A percentile compares a stretch with the other conserved stretches of the same genome.
Conservation (phyloP, 2,329 filamentous ascomycete species). For the Alternaria consortialis region DNA sequence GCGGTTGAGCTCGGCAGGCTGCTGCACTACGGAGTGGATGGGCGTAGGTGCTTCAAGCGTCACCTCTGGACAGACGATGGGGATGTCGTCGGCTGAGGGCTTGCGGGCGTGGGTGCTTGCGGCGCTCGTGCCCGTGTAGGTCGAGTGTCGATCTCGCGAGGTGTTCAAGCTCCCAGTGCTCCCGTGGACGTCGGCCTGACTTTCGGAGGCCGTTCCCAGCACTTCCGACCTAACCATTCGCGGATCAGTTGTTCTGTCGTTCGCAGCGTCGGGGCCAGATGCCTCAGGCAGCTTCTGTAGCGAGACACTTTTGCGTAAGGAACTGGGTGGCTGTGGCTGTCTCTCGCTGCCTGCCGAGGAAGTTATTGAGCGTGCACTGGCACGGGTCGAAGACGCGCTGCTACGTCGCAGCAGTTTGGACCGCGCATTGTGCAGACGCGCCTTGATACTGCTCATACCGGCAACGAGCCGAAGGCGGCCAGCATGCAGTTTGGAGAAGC, state of each 20-base stretch:
- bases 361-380: constrained; percentile 29
- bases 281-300: constrained; percentile 44
- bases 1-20: constrained; percentile 24
- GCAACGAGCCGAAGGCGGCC: constrained; percentile 31
- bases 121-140: constrained; percentile 19
- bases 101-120: constrained; percentile 22
- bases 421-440: constrained; percentile 42
- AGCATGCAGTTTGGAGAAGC: constrained; percentile 25
- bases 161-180: constrained; percentile 19
- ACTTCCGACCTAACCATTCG: constrained; percentile 40
- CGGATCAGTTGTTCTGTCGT: constrained; percentile 16
- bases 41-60: constrained; percentile 49
- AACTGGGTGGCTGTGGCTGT: constrained; percentile 17
- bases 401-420: constrained; percentile 41
- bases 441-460: constrained; percentile 49
- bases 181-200: constrained; percentile 24
- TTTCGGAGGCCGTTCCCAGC: constrained; percentile 26
- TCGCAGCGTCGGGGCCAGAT: constrained; percentile 18
- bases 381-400: constrained; percentile 37
- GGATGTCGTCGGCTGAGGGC: constrained; percentile 24
- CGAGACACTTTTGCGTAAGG: constrained; percentile 42
- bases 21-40: constrained; percentile 28
- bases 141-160: constrained; percentile 30
- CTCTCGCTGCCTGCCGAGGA: constrained; percentile 42
- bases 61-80: constrained; percentile 32